A percentile compares a stretch with the other conserved stretches of the same genome.
phyloP scores from a whole-genome alignment of 2,329 filamentous ascomycete species.

The Stemphylium beticola region DNA sequence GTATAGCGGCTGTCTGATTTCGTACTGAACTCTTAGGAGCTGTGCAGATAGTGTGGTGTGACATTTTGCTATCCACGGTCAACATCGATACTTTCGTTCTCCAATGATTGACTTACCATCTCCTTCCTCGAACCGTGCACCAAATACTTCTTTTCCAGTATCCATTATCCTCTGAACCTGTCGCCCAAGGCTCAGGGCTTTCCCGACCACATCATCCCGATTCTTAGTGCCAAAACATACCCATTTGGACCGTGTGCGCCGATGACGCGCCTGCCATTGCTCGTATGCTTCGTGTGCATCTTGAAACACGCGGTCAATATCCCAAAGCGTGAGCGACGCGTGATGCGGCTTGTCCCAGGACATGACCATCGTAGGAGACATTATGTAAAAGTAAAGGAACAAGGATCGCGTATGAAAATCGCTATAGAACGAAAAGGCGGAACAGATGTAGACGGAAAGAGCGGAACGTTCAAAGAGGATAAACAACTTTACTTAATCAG shows the following conservation, averaged over 20 bases:
- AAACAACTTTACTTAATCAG: slow-evolving; percentile 12
- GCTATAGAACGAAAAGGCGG: slow-evolving; percentile 4
- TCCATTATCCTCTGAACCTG: slow-evolving; percentile 36
- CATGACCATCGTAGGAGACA: slow-evolving; percentile 18
- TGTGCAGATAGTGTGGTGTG: slow-evolving; percentile 40
- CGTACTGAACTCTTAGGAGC: slow-evolving; percentile 42
- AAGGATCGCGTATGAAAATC: not conserved
- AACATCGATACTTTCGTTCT: slow-evolving; percentile 9
- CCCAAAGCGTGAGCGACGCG: slow-evolving; percentile 42
- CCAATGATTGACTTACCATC: slow-evolving; percentile 30
- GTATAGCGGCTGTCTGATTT: slow-evolving; percentile 39
- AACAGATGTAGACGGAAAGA: slow-evolving; percentile 2
- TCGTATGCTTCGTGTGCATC: slow-evolving; percentile 42
- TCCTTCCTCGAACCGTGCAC: slow-evolving; percentile 40
- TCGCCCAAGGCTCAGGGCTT: slow-evolving; percentile 35
- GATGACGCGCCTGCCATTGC: slow-evolving; percentile 34
- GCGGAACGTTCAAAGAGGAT: slow-evolving; percentile 3
- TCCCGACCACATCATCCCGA: slow-evolving; percentile 36
- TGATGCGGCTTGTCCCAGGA: slow-evolving; percentile 40
- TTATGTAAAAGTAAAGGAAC: slow-evolving; percentile 12
- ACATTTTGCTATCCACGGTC: slow-evolving; percentile 35
- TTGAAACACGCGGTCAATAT: slow-evolving; percentile 46
- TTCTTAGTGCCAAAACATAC: slow-evolving; percentile 31
- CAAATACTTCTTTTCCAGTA: slow-evolving; percentile 35
- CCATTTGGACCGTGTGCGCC: slow-evolving; percentile 32